phyloP scores from a whole-genome alignment of 2,329 filamentous ascomycete species.

The Mariannaea sp. region DNA sequence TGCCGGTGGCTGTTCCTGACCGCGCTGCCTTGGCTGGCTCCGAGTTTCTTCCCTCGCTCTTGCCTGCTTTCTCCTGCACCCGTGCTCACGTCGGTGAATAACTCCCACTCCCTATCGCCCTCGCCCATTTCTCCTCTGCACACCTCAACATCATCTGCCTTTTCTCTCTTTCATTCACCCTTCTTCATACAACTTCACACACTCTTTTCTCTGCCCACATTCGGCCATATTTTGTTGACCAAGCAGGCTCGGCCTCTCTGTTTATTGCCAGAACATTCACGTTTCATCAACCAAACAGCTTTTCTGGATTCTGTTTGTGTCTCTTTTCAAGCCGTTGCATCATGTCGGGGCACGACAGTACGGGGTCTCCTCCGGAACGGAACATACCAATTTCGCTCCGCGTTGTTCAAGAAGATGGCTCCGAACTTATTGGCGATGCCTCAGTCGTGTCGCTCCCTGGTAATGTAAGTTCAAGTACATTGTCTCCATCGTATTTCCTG shows the following conservation, averaged over 20 bases:
- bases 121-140: conserved; percentile 18
- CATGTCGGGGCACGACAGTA: conserved; percentile 41
- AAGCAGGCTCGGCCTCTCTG: conserved; percentile 36
- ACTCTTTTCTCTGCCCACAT: conserved; percentile 17
- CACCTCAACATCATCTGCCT: conserved; percentile 16
- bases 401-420: conserved; percentile 30
- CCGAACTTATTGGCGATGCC: conserved; percentile 19
- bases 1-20: conserved; percentile 23
- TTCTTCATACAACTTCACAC: conserved; percentile 26
- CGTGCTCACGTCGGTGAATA: conserved; percentile 35
- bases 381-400: conserved; percentile 21
- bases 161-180: conserved; percentile 17
- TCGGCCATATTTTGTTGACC: conserved; percentile 39
- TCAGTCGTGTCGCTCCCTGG: conserved; percentile 18
- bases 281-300: conserved; percentile 13
- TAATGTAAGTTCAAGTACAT: conserved; percentile 25
- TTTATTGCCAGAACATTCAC: conserved; percentile 38
- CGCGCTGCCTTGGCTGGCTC: conserved; percentile 21
- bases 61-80: conserved; percentile 28
- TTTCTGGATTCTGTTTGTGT: conserved; percentile 12
- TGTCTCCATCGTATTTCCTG: background rate
- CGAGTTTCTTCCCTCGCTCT: conserved; percentile 33
- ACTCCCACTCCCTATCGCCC: conserved; percentile 28
- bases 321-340: background rate
- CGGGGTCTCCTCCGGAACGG: conserved; percentile 38